Percentiles rank a stretch among this genome's conserved stretches.
phyloP scores from a whole-genome alignment of 2,329 filamentous ascomycete species.

The Cladophialophora chaetospira region DNA sequence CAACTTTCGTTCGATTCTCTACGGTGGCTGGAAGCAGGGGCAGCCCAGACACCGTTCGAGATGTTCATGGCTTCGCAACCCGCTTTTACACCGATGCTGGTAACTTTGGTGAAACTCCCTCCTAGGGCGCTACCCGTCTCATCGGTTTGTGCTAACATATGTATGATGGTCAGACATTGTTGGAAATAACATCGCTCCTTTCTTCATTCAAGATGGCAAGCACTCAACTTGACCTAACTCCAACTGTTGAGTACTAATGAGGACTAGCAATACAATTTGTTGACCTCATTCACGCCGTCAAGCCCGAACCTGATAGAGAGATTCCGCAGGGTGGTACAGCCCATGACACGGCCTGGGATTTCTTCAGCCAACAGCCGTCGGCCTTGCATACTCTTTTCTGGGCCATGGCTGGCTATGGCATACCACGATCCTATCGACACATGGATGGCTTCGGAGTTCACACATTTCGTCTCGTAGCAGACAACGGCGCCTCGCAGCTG shows the following conservation, averaged over 20 bases:
- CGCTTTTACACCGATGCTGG: slow-evolving; percentile 2
- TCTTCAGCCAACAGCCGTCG: slow-evolving; percentile 1
- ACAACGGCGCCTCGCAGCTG: background rate
- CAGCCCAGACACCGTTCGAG: slow-evolving; percentile 1
- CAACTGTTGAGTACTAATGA: too few species aligned
- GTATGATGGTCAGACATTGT: too few species aligned
- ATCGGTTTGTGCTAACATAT: too few species aligned
- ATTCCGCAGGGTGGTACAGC: slow-evolving; percentile 1
- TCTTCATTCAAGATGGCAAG: slow-evolving; percentile 8
- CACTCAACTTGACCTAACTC: too few species aligned
- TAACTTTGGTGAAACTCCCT: background rate
- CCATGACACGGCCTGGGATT: slow-evolving; percentile 4
- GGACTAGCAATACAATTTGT: background rate
- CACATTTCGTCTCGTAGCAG: background rate
- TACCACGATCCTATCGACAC: slow-evolving; percentile 3
- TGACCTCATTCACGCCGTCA: background rate
- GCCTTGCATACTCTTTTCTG: slow-evolving; percentile 5
- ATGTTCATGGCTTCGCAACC: slow-evolving; percentile 2
- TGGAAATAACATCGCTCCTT: background rate
- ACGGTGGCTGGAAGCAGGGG: slow-evolving; percentile 3
- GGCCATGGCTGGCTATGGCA: slow-evolving; percentile 3
- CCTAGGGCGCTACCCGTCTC: background rate
- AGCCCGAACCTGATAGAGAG: slow-evolving; percentile 3
- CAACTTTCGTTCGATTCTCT: background rate
- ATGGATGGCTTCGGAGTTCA: slow-evolving; percentile 3